Percentiles rank a stretch among this genome's conserved stretches.
Conservation (phyloP, 257 asterid species). For the Solanum chiquidenum region DNA sequence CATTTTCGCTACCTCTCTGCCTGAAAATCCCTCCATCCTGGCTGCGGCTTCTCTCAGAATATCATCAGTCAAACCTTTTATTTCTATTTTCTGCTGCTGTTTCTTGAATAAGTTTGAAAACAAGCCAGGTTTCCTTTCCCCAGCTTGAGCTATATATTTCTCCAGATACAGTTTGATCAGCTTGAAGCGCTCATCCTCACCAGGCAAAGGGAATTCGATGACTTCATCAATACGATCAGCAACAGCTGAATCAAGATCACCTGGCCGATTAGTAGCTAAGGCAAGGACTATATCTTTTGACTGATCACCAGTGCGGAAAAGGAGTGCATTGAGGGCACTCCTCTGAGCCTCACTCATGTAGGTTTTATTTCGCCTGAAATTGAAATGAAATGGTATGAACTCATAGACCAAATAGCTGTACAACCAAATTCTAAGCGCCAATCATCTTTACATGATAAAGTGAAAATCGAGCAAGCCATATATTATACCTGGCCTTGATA, state of each 20-base stretch:
- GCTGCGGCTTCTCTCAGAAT: conserved; percentile 76
- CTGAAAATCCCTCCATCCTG: conserved; percentile 71
- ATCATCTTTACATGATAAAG: not conserved
- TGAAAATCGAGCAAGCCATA: not conserved
- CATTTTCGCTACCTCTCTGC: conserved; percentile 89
- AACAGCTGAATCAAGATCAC: conserved; percentile 94
- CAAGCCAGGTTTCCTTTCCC: conserved; percentile 52
- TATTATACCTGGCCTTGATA: not conserved
- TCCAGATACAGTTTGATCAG: conserved; percentile 68
- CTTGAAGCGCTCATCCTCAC: conserved; percentile 77
- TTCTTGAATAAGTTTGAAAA: conserved; percentile 43
- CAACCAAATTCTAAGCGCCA: not conserved
- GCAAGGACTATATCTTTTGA: conserved; percentile 94
- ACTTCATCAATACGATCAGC: conserved; percentile 95
- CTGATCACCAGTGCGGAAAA: conserved; percentile 90
- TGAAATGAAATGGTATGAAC: not conserved
- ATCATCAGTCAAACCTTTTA: conserved; percentile 64
- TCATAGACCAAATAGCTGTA: not conserved
- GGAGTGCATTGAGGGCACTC: conserved; percentile 94
- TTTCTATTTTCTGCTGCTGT: conserved; percentile 60
- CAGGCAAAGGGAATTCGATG: conserved; percentile 87
- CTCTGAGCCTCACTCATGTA: conserved; percentile 99
- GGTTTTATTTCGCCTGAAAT: conserved; percentile 79
- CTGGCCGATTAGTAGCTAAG: conserved; percentile 89
- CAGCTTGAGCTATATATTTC: conserved; percentile 77